Percentiles rank a stretch among this genome's conserved stretches.
phyloP scores from a whole-genome alignment of 768 basidiomycete genomes.

The Hypholoma sublateritium region DNA sequence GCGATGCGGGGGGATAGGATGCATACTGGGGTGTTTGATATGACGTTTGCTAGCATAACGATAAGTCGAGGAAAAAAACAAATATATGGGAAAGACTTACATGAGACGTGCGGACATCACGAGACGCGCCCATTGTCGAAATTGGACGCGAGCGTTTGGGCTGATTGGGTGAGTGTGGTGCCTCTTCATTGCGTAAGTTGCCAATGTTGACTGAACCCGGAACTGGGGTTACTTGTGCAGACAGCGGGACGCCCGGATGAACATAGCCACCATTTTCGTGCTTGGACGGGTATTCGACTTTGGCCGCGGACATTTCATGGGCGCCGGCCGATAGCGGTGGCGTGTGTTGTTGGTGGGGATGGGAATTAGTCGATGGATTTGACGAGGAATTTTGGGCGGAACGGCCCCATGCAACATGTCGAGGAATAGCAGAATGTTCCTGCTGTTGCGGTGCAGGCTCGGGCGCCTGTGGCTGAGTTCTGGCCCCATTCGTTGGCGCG shows the following conservation, averaged over 20 bases:
- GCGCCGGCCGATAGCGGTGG: conserved; percentile 43
- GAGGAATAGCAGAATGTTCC: conserved; percentile 13
- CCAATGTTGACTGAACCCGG: conserved; percentile 35
- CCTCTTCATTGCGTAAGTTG: conserved; percentile 35
- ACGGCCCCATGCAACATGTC: conserved; percentile 13
- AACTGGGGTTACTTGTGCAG: conserved; percentile 41
- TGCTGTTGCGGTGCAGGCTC: conserved; percentile 39
- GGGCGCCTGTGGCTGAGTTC: conserved; percentile 23
- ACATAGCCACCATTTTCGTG: conserved; percentile 50
- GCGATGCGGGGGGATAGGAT: conserved; percentile 32
- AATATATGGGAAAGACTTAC: conserved; percentile 36
- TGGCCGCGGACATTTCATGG: conserved; percentile 34
- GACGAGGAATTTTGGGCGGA: conserved; percentile 8
- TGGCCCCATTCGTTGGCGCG: conserved; percentile 16
- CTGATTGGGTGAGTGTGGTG: conserved; percentile 35
- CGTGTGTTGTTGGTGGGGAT: conserved; percentile 47
- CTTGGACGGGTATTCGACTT: conserved; percentile 45
- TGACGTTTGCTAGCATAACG: conserved; percentile 24
- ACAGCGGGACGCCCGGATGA: conserved; percentile 45
- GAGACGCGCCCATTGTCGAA: conserved; percentile 36
- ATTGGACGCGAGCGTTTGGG: conserved; percentile 44
- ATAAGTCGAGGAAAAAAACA: not conserved
- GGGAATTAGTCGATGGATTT: conserved; percentile 17
- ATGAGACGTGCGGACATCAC: conserved; percentile 49
- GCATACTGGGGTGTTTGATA: conserved; percentile 43